These are phyloP conservation scores for Canna indica DNA, from an alignment of 176 grass and related monocot genomes.

Conservation along the genomic window DNA sequence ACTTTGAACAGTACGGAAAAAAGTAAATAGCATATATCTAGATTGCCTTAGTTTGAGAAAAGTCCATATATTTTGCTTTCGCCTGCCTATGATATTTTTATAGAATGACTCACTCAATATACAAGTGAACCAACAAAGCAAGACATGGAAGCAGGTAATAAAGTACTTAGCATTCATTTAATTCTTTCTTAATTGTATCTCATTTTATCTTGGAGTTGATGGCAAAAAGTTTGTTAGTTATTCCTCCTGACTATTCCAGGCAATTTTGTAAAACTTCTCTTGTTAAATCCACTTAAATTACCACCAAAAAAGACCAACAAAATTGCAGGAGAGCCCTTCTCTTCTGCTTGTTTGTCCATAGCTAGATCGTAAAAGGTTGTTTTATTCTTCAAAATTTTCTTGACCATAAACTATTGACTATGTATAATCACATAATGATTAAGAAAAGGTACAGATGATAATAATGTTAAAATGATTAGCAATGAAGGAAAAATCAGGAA, in stretches of 20 bases:
- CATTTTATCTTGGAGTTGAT: too few relatives aligned
- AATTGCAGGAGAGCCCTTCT: too few relatives aligned
- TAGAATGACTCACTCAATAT: background rate
- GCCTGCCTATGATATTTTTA: background rate
- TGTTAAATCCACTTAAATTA: background rate
- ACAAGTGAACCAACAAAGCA: too few relatives aligned
- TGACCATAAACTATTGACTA: background rate
- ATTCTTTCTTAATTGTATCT: too few relatives aligned
- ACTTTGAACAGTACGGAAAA: too few relatives aligned
- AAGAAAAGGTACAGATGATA: background rate
- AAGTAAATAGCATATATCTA: too few relatives aligned
- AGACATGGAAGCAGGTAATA: background rate
- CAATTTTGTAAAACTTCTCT: too few relatives aligned
- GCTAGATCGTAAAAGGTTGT: background rate
- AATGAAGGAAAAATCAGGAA: background rate
- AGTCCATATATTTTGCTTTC: background rate
- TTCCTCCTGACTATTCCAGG: background rate
- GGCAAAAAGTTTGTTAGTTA: background rate
- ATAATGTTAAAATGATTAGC: background rate
- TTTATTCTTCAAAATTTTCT: background rate
- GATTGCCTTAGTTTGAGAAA: too few relatives aligned
- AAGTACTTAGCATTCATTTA: background rate
- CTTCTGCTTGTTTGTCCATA: background rate
- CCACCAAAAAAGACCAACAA: background rate
- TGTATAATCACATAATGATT: background rate